phyloP scores from a whole-genome alignment of 768 basidiomycete species.

The Basidioascus undulatus region DNA sequence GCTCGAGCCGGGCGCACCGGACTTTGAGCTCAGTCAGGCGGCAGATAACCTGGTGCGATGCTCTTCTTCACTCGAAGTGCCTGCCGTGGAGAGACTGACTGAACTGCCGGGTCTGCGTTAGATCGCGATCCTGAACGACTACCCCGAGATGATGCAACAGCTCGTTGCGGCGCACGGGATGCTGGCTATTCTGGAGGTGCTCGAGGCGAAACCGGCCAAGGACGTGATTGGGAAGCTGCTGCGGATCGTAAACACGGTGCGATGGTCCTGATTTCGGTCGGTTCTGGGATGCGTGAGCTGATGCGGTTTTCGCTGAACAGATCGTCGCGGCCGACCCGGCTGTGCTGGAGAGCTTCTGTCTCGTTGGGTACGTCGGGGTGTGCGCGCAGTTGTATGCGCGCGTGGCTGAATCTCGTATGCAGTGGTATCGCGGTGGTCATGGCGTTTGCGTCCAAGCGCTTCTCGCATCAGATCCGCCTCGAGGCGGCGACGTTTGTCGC shows the following conservation, averaged over 20 bases:
- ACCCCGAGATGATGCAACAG: conserved; percentile 65
- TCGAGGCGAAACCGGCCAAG: conserved; percentile 63
- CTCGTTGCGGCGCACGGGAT: conserved; percentile 82
- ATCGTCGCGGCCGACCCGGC: conserved; percentile 42
- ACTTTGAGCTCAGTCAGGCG: conserved; percentile 57
- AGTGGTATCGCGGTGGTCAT: conserved; percentile 88
- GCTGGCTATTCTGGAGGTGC: conserved; percentile 76
- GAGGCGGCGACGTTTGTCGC: conserved; percentile 90
- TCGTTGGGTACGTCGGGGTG: conserved; percentile 38
- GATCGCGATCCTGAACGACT: conserved; percentile 50
- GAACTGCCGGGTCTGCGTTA: no score
- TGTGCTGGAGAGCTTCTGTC: conserved; percentile 80
- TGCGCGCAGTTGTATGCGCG: background rate
- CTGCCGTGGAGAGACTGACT: background rate
- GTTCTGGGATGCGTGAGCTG: background rate
- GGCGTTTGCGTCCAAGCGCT: conserved; percentile 84
- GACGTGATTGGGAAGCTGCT: conserved; percentile 68
- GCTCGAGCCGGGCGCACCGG: conserved; percentile 53
- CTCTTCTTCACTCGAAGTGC: background rate
- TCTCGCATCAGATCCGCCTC: conserved; percentile 73
- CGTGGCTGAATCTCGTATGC: background rate
- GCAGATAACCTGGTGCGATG: conserved; percentile 60
- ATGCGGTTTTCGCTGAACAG: conserved; percentile 10
- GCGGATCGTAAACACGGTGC: conserved; percentile 68
- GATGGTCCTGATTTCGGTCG: conserved; percentile 10